Evolutionary conservation across 306 rosid species (phyloP).

Genomic region (Casuarina cunninghamiana): DNA sequence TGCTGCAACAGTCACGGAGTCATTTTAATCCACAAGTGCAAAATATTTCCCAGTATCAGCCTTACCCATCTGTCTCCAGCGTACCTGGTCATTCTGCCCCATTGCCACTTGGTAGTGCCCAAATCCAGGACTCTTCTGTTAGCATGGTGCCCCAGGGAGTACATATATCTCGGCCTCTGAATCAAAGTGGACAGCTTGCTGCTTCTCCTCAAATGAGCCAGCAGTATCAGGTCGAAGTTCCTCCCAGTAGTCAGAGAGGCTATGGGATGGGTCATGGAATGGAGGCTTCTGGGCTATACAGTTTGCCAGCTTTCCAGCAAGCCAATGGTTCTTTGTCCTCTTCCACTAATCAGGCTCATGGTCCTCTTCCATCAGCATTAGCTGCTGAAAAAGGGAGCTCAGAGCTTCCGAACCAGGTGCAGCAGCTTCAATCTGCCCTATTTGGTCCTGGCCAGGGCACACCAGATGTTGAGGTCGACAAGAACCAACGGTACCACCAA

Average conservation of each 20-base stretch:
- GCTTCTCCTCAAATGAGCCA: slow-evolving; percentile 50
- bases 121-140: slow-evolving; percentile 55
- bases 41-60: slow-evolving; percentile 54
- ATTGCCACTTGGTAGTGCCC: slow-evolving; percentile 52
- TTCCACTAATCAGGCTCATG: slow-evolving; percentile 48
- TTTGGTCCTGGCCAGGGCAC: slow-evolving; percentile 63
- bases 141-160: slow-evolving; percentile 53
- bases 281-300: slow-evolving; percentile 60
- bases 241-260: slow-evolving; percentile 51
- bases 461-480: slow-evolving; percentile 81
- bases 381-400: slow-evolving; percentile 53
- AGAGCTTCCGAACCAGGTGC: slow-evolving; percentile 64
- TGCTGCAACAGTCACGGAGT: slow-evolving; percentile 61
- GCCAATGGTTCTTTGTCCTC: slow-evolving; percentile 46
- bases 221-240: slow-evolving; percentile 56
- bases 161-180: slow-evolving; percentile 56
- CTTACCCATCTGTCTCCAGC: slow-evolving; percentile 61
- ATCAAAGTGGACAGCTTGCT: slow-evolving; percentile 59
- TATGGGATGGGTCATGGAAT: slow-evolving; percentile 59
- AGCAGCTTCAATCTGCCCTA: slow-evolving; percentile 58
- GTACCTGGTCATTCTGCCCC: slow-evolving; percentile 54
- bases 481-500: slow-evolving; percentile 82
- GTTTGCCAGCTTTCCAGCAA: slow-evolving; percentile 58
- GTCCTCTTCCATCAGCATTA: slow-evolving; percentile 55
- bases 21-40: slow-evolving; percentile 53